Conservation (phyloP, 176 grass and related monocot species). For the Lolium rigidum region DNA sequence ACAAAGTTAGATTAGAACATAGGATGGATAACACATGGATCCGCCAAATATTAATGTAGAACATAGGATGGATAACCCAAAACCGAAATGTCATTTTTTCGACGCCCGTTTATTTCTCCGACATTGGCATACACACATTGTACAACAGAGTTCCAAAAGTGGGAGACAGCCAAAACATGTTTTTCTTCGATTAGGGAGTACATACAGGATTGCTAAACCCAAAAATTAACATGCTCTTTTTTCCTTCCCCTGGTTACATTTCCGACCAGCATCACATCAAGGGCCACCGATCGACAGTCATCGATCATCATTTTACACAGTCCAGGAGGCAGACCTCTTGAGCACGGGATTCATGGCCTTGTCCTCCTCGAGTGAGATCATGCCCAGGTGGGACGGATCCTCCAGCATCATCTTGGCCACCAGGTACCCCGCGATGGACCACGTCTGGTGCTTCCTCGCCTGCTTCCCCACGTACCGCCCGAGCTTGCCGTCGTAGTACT, state of each 20-base stretch:
- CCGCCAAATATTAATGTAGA: not conserved
- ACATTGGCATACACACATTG: not conserved
- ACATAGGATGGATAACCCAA: not conserved
- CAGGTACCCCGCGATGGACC: slow-evolving; percentile 87
- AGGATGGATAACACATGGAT: not conserved
- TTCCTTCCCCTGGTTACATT: not conserved
- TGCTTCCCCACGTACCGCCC: slow-evolving; percentile 86
- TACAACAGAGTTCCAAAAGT: not conserved
- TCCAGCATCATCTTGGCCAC: slow-evolving; percentile 99
- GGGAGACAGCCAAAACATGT: not conserved
- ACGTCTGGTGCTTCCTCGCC: slow-evolving; percentile 93
- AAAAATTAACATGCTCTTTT: not conserved
- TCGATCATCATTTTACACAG: slow-evolving; percentile 44
- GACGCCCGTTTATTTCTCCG: too few species aligned
- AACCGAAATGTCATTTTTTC: not conserved
- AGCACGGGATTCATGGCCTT: slow-evolving; percentile 73
- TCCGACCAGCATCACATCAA: slow-evolving; percentile 20
- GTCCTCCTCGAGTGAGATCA: slow-evolving; percentile 98
- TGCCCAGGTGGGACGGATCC: slow-evolving; percentile 92
- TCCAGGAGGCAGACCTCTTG: slow-evolving; percentile 85
- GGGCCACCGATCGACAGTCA: not conserved
- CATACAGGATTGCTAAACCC: slow-evolving; percentile 30
- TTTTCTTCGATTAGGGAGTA: not conserved
- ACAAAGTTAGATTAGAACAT: not conserved
- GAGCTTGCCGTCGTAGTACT: slow-evolving; percentile 93